Percentiles rank a stretch among this genome's conserved stretches.
Conservation (phyloP, 1,284 basidiomycete genomes). For the Hymenochaete sp. region DNA sequence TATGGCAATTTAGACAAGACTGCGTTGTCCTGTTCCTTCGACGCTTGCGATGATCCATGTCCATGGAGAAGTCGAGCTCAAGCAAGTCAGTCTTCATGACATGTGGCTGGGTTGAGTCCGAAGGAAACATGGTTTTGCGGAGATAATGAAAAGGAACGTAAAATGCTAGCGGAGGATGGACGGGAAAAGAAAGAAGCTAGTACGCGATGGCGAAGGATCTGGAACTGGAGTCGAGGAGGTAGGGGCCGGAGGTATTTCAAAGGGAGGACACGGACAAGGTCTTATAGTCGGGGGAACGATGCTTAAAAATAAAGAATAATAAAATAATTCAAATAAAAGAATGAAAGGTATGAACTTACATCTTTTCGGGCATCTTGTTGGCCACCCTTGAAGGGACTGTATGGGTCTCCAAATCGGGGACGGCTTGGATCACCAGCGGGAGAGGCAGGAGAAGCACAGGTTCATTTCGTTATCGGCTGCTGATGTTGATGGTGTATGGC, state of each 20-base stretch:
- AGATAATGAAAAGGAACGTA: too few species aligned
- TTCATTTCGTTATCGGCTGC: too few species aligned
- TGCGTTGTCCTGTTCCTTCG: constrained; percentile 83
- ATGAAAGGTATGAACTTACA: too few species aligned
- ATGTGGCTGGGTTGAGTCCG: constrained; percentile 16
- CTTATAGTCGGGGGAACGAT: too few species aligned
- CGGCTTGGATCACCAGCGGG: too few species aligned
- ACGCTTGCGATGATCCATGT: constrained; percentile 35
- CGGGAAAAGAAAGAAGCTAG: neutral
- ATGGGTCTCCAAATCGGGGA: too few species aligned
- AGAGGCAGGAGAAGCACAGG: too few species aligned
- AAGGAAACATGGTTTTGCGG: constrained; percentile 14
- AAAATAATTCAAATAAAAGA: too few species aligned
- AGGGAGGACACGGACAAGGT: too few species aligned
- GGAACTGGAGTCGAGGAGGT: constrained; percentile 12
- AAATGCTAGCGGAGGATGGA: neutral
- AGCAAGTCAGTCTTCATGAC: constrained; percentile 17
- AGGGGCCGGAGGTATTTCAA: constrained; percentile 7
- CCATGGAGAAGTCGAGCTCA: constrained; percentile 18
- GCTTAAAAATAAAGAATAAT: constrained; percentile 12
- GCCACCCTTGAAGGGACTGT: too few species aligned
- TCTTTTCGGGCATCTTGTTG: too few species aligned
- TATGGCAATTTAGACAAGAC: constrained; percentile 85
- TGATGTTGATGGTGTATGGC: too few species aligned
- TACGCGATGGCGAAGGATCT: neutral